These are phyloP conservation scores for Periconia macrospinosa DNA, from an alignment of 2,329 filamentous ascomycete species.

Conservation along the genomic window DNA sequence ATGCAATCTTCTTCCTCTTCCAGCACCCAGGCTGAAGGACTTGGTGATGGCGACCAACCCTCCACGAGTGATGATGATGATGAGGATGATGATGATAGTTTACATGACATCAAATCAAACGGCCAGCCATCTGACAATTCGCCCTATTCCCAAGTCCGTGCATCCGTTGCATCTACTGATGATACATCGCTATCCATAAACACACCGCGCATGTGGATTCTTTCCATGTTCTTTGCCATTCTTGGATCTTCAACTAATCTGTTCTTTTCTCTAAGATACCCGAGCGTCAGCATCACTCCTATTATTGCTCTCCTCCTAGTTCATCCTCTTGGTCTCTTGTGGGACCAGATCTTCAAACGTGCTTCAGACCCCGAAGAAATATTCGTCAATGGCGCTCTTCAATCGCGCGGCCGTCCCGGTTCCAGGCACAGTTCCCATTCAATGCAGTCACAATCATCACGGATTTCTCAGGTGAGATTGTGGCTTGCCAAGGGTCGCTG, in stretches of 20 bases:
- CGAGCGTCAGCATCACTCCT: conserved; percentile 84
- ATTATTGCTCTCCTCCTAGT: conserved; percentile 85
- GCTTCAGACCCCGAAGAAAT: conserved; percentile 57
- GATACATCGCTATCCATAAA: conserved; percentile 79
- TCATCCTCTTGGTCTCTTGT: conserved; percentile 78
- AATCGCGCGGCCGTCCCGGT: conserved; percentile 11
- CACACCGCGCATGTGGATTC: conserved; percentile 82
- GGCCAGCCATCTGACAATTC: conserved; percentile 67
- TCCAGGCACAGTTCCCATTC: conserved; percentile 12
- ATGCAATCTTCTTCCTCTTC: conserved; percentile 33
- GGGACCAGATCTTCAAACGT: conserved; percentile 73
- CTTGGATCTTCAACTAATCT: conserved; percentile 82
- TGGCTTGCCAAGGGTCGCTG: conserved; percentile 80
- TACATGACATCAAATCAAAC: conserved; percentile 44
- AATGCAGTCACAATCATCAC: conserved; percentile 14
- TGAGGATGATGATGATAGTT: conserved; percentile 38
- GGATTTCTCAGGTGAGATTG: conserved; percentile 56
- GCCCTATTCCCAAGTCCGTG: conserved; percentile 76
- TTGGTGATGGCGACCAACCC: conserved; percentile 37
- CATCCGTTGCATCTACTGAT: conserved; percentile 76
- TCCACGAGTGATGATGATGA: conserved; percentile 30
- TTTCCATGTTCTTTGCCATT: conserved; percentile 79
- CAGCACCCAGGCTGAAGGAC: conserved; percentile 21
- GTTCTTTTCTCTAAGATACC: conserved; percentile 88
- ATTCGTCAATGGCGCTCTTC: conserved; percentile 60